Evolutionary conservation across 495 filamentous ascomycete genomes (phyloP).

Genomic region (Echria macrotheca): DNA sequence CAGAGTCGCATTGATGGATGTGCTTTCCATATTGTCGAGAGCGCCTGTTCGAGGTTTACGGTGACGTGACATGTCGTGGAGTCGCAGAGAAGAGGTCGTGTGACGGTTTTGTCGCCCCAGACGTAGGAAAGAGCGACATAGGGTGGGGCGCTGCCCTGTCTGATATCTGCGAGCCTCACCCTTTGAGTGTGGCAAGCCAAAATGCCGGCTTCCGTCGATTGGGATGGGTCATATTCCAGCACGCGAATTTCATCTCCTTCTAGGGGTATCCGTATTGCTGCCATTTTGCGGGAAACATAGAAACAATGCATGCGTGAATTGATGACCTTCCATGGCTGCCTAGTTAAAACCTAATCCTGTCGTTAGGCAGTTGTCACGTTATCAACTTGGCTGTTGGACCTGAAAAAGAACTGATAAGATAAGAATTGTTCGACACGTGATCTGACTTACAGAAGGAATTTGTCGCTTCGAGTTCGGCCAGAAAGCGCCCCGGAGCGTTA

Average conservation of each 20-base stretch:
- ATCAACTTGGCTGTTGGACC: too few relatives aligned
- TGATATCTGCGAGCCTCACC: background rate
- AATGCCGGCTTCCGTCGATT: background rate
- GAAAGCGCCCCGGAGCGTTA: too few relatives aligned
- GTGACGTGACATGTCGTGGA: background rate
- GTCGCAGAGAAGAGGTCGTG: background rate
- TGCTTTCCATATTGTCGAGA: background rate
- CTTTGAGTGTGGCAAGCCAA: background rate
- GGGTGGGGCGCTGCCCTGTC: background rate
- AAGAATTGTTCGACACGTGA: too few relatives aligned
- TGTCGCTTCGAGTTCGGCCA: too few relatives aligned
- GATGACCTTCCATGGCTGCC: too few relatives aligned
- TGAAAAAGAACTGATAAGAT: too few relatives aligned
- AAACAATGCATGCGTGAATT: too few relatives aligned
- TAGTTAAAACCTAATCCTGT: too few relatives aligned
- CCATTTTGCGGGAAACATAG: too few relatives aligned
- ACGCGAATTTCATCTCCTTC: background rate
- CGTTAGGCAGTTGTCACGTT: too few relatives aligned
- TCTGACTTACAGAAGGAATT: too few relatives aligned
- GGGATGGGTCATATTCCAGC: background rate
- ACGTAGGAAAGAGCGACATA: background rate
- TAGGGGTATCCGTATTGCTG: background rate
- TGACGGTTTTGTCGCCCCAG: background rate
- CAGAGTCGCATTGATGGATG: background rate
- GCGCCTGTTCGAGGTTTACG: background rate